These are phyloP conservation scores for Termitomyces sp. DNA, from an alignment of 768 basidiomycete species.

Conservation along the genomic window DNA sequence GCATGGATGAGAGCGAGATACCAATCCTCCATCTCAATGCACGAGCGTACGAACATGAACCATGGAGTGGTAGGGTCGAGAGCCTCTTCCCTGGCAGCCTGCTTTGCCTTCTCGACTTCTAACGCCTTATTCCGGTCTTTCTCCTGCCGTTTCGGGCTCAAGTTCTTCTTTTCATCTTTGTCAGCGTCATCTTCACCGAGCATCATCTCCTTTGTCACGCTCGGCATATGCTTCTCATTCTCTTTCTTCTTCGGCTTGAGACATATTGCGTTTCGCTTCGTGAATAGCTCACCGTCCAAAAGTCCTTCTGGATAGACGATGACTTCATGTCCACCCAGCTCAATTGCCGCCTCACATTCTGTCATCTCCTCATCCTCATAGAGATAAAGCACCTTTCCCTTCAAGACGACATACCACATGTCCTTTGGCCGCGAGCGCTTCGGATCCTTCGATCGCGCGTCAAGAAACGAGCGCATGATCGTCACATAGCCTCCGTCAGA, in stretches of 20 bases:
- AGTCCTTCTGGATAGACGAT: slow-evolving; percentile 69
- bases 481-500: slow-evolving; percentile 70
- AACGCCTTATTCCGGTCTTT: slow-evolving; percentile 29
- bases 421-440: slow-evolving; percentile 83
- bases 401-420: slow-evolving; percentile 89
- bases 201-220: slow-evolving; percentile 49
- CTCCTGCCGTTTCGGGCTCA: slow-evolving; percentile 25
- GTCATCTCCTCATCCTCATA: slow-evolving; percentile 91
- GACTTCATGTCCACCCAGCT: slow-evolving; percentile 76
- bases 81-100: slow-evolving; percentile 46
- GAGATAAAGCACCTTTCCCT: slow-evolving; percentile 85
- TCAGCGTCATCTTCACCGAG: slow-evolving; percentile 28
- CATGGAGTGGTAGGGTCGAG: slow-evolving; percentile 60
- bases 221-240: slow-evolving; percentile 35
- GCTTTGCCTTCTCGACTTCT: slow-evolving; percentile 36
- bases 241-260: slow-evolving; percentile 47
- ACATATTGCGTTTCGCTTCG: slow-evolving; percentile 86
- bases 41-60: slow-evolving; percentile 90
- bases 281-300: slow-evolving; percentile 85
- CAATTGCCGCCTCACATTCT: slow-evolving; percentile 89
- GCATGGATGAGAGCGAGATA: slow-evolving; percentile 79
- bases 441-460: slow-evolving; percentile 80
- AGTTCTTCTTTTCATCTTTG: slow-evolving; percentile 22
- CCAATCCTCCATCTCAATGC: slow-evolving; percentile 97
- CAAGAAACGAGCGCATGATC: slow-evolving; percentile 75